phyloP scores from a whole-genome alignment of 2,329 filamentous ascomycete species.

The Nothopassalora personata region DNA sequence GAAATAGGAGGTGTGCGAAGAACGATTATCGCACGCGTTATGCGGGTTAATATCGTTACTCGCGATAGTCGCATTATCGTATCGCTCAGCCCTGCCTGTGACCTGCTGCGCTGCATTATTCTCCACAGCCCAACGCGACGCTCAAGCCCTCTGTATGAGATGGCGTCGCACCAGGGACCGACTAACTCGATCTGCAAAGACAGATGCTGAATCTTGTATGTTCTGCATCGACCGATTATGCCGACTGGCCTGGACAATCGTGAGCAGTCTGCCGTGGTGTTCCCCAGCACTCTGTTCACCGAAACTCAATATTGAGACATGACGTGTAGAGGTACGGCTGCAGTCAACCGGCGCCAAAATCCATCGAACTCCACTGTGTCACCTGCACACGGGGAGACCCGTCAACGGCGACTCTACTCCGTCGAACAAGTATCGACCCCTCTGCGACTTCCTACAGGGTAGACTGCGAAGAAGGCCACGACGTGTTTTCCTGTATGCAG shows the following conservation, averaged over 20 bases:
- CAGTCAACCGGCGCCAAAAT: constrained; percentile 7
- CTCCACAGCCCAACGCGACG: background rate
- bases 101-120: background rate
- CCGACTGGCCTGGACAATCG: background rate
- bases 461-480: too few species aligned
- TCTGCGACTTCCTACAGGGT: too few species aligned
- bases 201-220: background rate
- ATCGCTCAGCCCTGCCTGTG: too few species aligned
- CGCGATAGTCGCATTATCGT: too few species aligned
- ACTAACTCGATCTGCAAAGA: constrained; percentile 1
- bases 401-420: too few species aligned
- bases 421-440: too few species aligned
- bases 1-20: too few species aligned
- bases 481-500: too few species aligned
- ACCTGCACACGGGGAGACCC: too few species aligned
- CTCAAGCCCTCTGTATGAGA: constrained; percentile 3
- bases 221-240: background rate
- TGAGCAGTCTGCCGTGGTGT: background rate
- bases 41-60: too few species aligned
- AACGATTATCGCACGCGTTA: too few species aligned
- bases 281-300: background rate
- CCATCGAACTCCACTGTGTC: background rate
- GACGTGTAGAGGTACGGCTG: background rate
- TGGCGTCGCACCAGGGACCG: constrained; percentile 3
- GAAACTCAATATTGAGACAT: background rate